A percentile compares a stretch with the other conserved stretches of the same genome.
phyloP scores from a whole-genome alignment of 116 monocot genomes.

The Trichopus zeylanicus region DNA sequence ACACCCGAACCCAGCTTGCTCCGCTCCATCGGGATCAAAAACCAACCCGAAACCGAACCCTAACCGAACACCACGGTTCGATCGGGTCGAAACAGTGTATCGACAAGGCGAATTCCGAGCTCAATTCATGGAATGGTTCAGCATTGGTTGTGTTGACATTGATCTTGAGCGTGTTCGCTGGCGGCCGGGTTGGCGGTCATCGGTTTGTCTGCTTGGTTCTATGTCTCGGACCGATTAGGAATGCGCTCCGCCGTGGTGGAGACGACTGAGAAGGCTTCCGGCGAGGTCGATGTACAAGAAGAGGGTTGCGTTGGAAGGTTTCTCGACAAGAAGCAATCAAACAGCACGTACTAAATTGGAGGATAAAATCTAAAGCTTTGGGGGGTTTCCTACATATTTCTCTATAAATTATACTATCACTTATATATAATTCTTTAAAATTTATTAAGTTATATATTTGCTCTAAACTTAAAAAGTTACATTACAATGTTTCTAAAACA shows the following conservation, averaged over 20 bases:
- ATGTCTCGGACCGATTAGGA: slow-evolving; percentile 11
- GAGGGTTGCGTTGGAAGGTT: slow-evolving; percentile 20
- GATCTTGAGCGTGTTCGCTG: neutral
- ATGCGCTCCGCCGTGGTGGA: neutral
- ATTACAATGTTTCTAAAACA: too few species aligned
- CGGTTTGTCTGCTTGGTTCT: slow-evolving; percentile 26
- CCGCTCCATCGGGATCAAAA: neutral
- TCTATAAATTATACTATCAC: too few species aligned
- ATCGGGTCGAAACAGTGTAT: neutral
- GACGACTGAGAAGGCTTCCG: neutral
- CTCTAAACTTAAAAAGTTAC: too few species aligned
- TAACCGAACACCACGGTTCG: neutral
- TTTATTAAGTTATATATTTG: too few species aligned
- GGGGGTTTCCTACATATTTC: too few species aligned
- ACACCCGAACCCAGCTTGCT: neutral
- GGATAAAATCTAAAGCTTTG: too few species aligned
- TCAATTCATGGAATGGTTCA: slow-evolving; percentile 2
- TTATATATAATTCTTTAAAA: too few species aligned
- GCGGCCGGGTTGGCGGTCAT: slow-evolving; percentile 22
- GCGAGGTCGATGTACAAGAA: slow-evolving; percentile 20
- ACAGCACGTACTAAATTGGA: too few species aligned
- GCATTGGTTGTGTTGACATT: slow-evolving; percentile 3
- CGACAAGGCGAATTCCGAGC: neutral
- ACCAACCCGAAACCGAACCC: neutral
- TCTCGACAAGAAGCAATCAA: slow-evolving; percentile 25